These are phyloP conservation scores for Paramyrothecium sp. DNA, from an alignment of 2,329 filamentous ascomycete species.

Conservation along the genomic window DNA sequence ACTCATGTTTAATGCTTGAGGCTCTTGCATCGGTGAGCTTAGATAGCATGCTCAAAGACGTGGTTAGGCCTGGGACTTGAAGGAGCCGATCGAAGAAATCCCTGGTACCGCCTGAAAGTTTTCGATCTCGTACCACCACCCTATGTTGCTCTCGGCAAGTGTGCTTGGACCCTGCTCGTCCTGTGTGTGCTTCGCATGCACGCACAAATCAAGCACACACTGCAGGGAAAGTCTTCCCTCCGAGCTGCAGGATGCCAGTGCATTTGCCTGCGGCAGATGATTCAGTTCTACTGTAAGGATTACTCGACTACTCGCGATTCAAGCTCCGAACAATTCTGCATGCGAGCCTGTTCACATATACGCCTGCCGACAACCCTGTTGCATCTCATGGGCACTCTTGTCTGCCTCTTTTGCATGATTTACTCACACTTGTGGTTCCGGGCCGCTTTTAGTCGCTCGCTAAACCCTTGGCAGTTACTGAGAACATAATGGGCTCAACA, in stretches of 20 bases:
- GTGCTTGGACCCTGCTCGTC: background rate
- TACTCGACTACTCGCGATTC: no score
- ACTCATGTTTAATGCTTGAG: no score
- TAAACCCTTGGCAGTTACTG: background rate
- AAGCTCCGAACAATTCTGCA: no score
- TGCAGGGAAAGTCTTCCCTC: background rate
- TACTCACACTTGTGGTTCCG: background rate
- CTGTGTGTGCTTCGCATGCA: background rate
- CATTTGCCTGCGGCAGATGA: background rate
- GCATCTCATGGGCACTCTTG: no score
- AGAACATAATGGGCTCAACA: background rate
- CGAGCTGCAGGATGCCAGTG: background rate
- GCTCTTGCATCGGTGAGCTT: no score
- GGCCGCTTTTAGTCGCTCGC: background rate
- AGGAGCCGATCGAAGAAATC: background rate
- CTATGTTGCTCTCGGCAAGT: background rate
- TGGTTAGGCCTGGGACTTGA: background rate
- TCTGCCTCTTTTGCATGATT: no score
- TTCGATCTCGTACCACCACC: background rate
- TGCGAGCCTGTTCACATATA: no score
- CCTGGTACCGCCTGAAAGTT: background rate
- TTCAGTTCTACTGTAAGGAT: background rate
- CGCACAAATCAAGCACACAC: background rate
- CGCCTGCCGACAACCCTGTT: no score
- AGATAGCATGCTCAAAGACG: no score